A percentile compares a stretch with the other conserved stretches of the same genome.
Conservation (phyloP, 2,329 filamentous ascomycete genomes). For the Trichoderma sp. region DNA sequence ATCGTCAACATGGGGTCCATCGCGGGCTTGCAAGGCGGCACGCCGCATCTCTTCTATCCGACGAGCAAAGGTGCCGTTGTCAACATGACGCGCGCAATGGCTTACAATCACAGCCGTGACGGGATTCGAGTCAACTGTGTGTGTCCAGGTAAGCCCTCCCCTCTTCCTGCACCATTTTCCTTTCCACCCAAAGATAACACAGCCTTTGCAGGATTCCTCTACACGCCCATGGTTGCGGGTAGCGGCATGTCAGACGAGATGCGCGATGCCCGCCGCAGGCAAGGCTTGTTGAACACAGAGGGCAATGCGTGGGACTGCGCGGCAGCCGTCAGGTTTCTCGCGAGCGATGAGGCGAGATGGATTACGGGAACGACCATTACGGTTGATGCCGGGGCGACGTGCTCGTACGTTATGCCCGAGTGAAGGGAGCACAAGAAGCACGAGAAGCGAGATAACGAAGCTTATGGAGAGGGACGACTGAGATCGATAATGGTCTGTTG, state of each 20-base stretch:
- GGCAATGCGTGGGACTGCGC: slow-evolving; percentile 50
- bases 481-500: too few species aligned
- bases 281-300: slow-evolving; percentile 47
- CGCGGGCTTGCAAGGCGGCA: slow-evolving; percentile 55
- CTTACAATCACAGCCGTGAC: slow-evolving; percentile 50
- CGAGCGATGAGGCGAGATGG: slow-evolving; percentile 47
- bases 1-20: slow-evolving; percentile 67
- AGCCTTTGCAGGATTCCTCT: slow-evolving; percentile 44
- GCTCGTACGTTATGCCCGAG: slow-evolving; percentile 23
- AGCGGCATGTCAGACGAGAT: slow-evolving; percentile 46
- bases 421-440: neutral
- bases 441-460: neutral
- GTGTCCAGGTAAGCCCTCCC: slow-evolving; percentile 43
- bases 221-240: slow-evolving; percentile 51
- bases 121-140: slow-evolving; percentile 55
- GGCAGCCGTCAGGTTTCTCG: slow-evolving; percentile 45
- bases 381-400: slow-evolving; percentile 48
- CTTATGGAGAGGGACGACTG: too few species aligned
- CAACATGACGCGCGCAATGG: slow-evolving; percentile 57
- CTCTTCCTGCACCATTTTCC: neutral
- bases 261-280: slow-evolving; percentile 42
- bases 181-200: neutral
- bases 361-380: slow-evolving; percentile 47
- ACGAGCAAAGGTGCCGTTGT: slow-evolving; percentile 53
- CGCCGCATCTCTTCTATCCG: slow-evolving; percentile 50